Evolutionary conservation across 2,329 filamentous ascomycete species (phyloP), one percentile per base, ranked within the genome.

Genomic region (Paramyrothecium sp.): DNA sequence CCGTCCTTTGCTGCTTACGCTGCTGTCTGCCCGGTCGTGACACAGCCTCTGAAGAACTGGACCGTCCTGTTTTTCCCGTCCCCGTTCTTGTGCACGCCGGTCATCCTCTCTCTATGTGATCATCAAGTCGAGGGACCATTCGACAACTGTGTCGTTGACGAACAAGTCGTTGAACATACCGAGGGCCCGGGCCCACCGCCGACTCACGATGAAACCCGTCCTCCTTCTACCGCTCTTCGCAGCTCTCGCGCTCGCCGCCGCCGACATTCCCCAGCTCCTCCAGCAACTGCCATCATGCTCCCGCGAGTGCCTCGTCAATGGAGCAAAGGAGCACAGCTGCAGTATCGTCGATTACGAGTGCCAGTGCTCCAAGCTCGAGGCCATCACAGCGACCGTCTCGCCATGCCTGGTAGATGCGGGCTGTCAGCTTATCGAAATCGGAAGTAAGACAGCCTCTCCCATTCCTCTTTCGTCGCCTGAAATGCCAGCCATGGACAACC

Each of bases 221-320:
- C 34, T 67, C 52, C 54, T 61, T 16, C 13, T 44, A 44, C 38
- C 38, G 4, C 4, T 44, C 56, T 47, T 58, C 12, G 56, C 55
- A 17, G 54, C 57, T 17, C 16, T 41, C 12, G 51, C 57, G 16
- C 21, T 26, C 20, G 57, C 62, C 17, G 57, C 62, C 17, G 16
- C 63, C 34, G 59, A 62, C 41, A 54, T 65, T 16, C 50, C 54
- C 23, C 44, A 60, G 10, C 50, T 69, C 20, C 60, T 60, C 30
- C 34, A 54, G 12, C 21, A 61, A 54, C 70, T 79, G 12, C 77
- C 77, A 20, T 46, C 62, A 7, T 80, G 77, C 64, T 72, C 77
- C 13, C 61, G 70, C 60, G 51, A 61, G 3, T 80, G 77, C 61
- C 66, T 79, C 57, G 60, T 67, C 41, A 54, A 62, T 7, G 71